phyloP scores from a whole-genome alignment of 768 basidiomycete species.

The Naganishia onofrii region DNA sequence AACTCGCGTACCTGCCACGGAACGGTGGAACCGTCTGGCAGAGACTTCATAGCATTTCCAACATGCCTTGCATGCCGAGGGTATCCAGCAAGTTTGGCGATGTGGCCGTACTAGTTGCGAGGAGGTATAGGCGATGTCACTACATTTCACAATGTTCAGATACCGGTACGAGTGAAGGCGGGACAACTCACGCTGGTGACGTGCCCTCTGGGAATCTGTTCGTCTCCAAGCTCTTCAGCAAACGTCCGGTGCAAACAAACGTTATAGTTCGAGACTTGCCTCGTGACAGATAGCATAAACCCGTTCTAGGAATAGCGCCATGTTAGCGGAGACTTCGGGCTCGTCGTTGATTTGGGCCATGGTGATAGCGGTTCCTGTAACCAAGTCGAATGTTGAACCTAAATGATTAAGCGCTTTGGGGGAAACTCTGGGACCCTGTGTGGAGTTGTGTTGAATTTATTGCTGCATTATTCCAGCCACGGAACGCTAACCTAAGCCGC shows the following conservation, averaged over 20 bases:
- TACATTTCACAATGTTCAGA: too few relatives aligned
- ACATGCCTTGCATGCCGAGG: constrained; percentile 50
- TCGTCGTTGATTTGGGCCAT: constrained; percentile 5
- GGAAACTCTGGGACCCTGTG: too few relatives aligned
- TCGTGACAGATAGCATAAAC: constrained; percentile 28
- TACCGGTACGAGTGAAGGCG: neutral
- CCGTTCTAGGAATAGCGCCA: constrained; percentile 20
- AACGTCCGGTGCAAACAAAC: too few relatives aligned
- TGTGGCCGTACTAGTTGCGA: constrained; percentile 38
- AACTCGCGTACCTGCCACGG: constrained; percentile 46
- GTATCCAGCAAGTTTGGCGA: constrained; percentile 49
- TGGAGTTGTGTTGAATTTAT: too few relatives aligned
- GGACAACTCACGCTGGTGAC: constrained; percentile 26
- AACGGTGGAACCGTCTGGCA: constrained; percentile 41
- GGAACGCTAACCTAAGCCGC: too few relatives aligned
- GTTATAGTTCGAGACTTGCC: neutral
- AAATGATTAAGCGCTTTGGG: too few relatives aligned
- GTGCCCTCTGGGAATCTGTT: constrained; percentile 19
- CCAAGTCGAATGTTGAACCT: too few relatives aligned
- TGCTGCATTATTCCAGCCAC: too few relatives aligned
- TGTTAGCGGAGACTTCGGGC: constrained; percentile 9
- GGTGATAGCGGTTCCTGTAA: neutral
- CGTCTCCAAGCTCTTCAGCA: neutral
- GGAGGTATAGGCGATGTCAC: too few relatives aligned
- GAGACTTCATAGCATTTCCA: constrained; percentile 46